Conservation (phyloP, 495 filamentous ascomycete species). For the Neurospora pannonica region DNA sequence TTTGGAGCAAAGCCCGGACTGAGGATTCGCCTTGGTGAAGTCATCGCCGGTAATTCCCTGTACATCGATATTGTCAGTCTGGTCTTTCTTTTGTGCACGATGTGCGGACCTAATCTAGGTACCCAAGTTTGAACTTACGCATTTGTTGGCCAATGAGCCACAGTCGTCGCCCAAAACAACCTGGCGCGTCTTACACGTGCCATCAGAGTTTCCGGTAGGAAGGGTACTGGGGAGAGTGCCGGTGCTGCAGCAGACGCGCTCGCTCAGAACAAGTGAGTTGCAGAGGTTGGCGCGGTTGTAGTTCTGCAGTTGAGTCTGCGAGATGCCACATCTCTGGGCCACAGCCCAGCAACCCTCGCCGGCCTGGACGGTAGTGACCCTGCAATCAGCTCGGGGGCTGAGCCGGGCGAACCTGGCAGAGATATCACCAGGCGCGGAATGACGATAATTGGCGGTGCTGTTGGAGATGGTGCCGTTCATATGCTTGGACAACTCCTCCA, state of each 20-base stretch:
- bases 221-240: conserved; percentile 11
- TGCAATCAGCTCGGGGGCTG: not conserved
- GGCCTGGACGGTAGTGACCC: not conserved
- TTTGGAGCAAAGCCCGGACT: conserved; percentile 19
- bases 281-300: conserved; percentile 23
- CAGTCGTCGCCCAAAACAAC: conserved; percentile 26
- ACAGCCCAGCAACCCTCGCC: conserved; percentile 15
- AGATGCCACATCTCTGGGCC: conserved; percentile 24
- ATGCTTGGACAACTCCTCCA: not conserved
- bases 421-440: too few species aligned
- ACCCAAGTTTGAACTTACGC: conserved; percentile 7
- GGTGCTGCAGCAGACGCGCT: conserved; percentile 37
- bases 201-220: conserved; percentile 13
- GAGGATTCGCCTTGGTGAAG: conserved; percentile 28
- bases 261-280: conserved; percentile 19
- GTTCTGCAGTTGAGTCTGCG: not conserved
- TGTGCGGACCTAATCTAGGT: too few species aligned
- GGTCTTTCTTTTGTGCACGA: too few species aligned
- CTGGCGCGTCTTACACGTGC: conserved; percentile 15
- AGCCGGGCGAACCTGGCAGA: not conserved
- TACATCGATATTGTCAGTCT: too few species aligned
- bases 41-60: conserved; percentile 11
- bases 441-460: too few species aligned
- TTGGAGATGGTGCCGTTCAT: not conserved
- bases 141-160: conserved; percentile 25